Conservation (phyloP, 2,329 filamentous ascomycete genomes). For the Colletotrichum abscissum region DNA sequence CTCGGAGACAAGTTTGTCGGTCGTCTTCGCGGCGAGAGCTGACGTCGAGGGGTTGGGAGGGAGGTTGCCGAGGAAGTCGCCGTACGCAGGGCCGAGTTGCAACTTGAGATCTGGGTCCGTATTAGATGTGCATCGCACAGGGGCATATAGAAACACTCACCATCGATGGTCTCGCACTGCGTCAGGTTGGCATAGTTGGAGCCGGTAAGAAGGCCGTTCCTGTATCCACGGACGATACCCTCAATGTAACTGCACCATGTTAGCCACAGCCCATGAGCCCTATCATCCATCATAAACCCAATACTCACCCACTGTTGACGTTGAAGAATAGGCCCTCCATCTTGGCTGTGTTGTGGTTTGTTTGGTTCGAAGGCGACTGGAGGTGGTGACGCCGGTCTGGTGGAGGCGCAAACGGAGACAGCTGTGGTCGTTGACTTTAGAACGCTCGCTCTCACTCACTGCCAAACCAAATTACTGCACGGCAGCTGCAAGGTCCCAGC, state of each 20-base stretch:
- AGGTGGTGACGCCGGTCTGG: slow-evolving; percentile 29
- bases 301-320: slow-evolving; percentile 84
- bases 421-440: slow-evolving; percentile 28
- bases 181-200: slow-evolving; percentile 95
- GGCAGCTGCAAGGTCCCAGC: slow-evolving; percentile 28
- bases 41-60: slow-evolving; percentile 98
- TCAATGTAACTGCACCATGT: slow-evolving; percentile 83
- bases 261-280: slow-evolving; percentile 24
- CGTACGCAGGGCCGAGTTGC: slow-evolving; percentile 95
- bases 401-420: slow-evolving; percentile 32
- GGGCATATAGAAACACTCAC: slow-evolving; percentile 58
- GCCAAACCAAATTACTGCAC: slow-evolving; percentile 18
- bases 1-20: slow-evolving; percentile 97
- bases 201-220: slow-evolving; percentile 89
- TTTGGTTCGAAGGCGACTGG: slow-evolving; percentile 6
- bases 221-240: slow-evolving; percentile 96
- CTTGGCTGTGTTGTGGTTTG: slow-evolving; percentile 27
- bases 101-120: slow-evolving; percentile 85
- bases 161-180: slow-evolving; percentile 97
- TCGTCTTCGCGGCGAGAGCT: slow-evolving; percentile 91
- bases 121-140: slow-evolving; percentile 30
- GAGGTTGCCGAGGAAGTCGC: slow-evolving; percentile 93
- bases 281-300: slow-evolving; percentile 16
- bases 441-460: not conserved
- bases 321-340: slow-evolving; percentile 98